phyloP scores from a whole-genome alignment of 257 asterid species.

The Nicotiana sylvestris region DNA sequence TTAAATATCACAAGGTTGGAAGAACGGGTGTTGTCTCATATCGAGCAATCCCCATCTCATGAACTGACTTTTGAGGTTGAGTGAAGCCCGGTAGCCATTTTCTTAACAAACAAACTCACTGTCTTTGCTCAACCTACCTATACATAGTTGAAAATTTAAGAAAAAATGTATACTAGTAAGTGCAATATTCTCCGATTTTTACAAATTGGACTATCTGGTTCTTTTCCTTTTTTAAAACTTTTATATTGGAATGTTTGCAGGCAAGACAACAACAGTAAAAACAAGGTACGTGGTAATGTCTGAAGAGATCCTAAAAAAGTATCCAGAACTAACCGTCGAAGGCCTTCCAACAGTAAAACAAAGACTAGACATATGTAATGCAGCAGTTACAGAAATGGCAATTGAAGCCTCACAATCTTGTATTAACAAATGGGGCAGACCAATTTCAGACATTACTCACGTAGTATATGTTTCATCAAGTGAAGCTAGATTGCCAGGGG shows the following conservation, averaged over 20 bases:
- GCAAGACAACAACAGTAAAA: constrained; percentile 92
- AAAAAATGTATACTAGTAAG: neutral
- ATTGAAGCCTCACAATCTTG: constrained; percentile 75
- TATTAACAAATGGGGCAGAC: constrained; percentile 75
- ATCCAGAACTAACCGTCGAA: constrained; percentile 84
- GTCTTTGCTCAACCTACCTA: neutral
- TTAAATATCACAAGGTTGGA: neutral
- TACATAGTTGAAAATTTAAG: neutral
- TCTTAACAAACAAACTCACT: too few species aligned
- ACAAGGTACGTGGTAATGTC: constrained; percentile 95
- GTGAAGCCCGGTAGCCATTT: neutral
- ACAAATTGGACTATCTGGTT: neutral
- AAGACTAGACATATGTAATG: constrained; percentile 74
- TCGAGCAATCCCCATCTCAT: neutral
- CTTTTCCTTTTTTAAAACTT: neutral
- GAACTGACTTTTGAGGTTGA: neutral
- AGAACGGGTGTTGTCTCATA: neutral
- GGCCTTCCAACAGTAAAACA: constrained; percentile 83
- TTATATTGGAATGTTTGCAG: constrained; percentile 27
- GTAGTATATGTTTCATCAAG: constrained; percentile 93
- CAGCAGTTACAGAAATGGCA: constrained; percentile 93
- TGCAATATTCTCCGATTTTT: neutral
- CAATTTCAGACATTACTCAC: constrained; percentile 72
- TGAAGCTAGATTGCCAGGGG: constrained; percentile 91
- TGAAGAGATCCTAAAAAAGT: constrained; percentile 73